Conservation (phyloP, 2,329 filamentous ascomycete species). For the Colletotrichum sp. region DNA sequence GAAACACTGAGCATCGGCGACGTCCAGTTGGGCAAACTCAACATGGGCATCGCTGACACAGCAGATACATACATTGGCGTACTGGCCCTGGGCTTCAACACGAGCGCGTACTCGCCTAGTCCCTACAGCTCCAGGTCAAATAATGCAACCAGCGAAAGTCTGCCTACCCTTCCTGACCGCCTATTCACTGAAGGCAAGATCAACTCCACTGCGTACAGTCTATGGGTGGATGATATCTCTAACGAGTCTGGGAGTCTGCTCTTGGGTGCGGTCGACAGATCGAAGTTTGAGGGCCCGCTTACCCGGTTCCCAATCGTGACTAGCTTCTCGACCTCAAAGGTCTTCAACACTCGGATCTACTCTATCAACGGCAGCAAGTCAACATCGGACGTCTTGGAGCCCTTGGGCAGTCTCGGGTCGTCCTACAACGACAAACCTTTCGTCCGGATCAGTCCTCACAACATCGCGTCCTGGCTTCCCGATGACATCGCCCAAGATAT, state of each 20-base stretch:
- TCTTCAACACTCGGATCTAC: neutral
- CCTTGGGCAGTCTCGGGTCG: neutral
- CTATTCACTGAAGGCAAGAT: conserved; percentile 68
- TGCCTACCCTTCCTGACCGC: conserved; percentile 68
- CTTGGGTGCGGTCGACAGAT: conserved; percentile 17
- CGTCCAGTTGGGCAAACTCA: conserved; percentile 48
- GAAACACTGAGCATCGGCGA: conserved; percentile 60
- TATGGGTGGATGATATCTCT: conserved; percentile 56
- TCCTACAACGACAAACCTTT: neutral
- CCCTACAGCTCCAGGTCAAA: conserved; percentile 25
- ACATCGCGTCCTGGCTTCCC: conserved; percentile 24
- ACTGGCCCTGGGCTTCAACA: conserved; percentile 64
- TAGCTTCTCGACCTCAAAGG: neutral
- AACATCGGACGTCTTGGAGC: neutral
- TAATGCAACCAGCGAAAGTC: neutral
- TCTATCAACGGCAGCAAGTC: conserved; percentile 4
- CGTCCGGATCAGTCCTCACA: neutral
- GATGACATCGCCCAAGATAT: conserved; percentile 26
- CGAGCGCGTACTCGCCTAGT: conserved; percentile 45
- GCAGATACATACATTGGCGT: conserved; percentile 59
- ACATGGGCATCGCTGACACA: conserved; percentile 58
- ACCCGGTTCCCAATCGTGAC: neutral
- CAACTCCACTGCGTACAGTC: conserved; percentile 68
- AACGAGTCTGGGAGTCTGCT: conserved; percentile 3
- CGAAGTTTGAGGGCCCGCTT: conserved; percentile 27